Percentiles rank a stretch among this genome's conserved stretches.
These are phyloP conservation scores for Przewalskia tangutica DNA, from an alignment of 257 asterid species.

Conservation along the genomic window DNA sequence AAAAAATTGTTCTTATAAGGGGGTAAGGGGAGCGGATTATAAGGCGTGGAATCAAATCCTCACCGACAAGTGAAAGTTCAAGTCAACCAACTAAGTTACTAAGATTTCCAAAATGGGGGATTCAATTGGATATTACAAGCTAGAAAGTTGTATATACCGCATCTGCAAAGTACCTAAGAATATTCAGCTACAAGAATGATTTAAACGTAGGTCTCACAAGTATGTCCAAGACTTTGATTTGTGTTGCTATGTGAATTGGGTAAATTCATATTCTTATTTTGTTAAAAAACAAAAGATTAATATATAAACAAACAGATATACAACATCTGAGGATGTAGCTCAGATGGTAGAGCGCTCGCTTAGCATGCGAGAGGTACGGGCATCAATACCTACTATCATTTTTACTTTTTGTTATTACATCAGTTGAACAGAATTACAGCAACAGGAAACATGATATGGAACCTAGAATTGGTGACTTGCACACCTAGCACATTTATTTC, in stretches of 20 bases:
- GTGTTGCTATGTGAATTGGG: too few species aligned
- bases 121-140: too few species aligned
- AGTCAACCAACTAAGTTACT: too few species aligned
- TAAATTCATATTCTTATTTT: not conserved
- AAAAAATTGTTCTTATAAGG: not conserved
- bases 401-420: not conserved
- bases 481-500: not conserved
- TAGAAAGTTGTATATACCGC: not conserved
- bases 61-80: too few species aligned
- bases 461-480: not conserved
- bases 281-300: not conserved
- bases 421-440: not conserved
- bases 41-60: too few species aligned
- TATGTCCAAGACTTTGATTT: not conserved
- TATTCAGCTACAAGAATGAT: too few species aligned
- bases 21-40: not conserved
- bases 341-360: conserved; percentile 61
- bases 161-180: not conserved
- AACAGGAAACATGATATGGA: not conserved
- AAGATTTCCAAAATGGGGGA: too few species aligned
- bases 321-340: conserved; percentile 39
- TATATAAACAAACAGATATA: not conserved
- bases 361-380: conserved; percentile 44
- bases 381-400: conserved; percentile 23
- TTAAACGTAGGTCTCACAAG: not conserved